A percentile compares a stretch with the other conserved stretches of the same genome.
phyloP scores from a whole-genome alignment of 2,329 filamentous ascomycete genomes.

The Alternaria longipes region DNA sequence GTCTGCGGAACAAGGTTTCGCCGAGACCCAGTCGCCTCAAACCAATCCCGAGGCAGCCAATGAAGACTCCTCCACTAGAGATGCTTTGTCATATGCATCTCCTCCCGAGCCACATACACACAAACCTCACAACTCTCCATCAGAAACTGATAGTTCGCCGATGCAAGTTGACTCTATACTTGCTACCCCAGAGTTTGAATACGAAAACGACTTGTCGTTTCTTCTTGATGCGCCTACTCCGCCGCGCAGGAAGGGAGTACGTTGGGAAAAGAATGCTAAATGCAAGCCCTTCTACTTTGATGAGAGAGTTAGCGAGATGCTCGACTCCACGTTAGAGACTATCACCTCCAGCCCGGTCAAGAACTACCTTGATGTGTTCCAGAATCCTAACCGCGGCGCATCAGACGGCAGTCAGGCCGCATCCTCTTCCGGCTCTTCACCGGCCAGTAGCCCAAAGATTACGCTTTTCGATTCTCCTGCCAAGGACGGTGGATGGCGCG shows the following conservation, averaged over 20 bases:
- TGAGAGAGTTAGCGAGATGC: slow-evolving; percentile 34
- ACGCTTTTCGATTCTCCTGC: not conserved
- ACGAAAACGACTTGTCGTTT: slow-evolving; percentile 28
- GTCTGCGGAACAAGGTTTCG: slow-evolving; percentile 14
- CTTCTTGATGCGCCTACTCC: slow-evolving; percentile 25
- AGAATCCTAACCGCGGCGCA: slow-evolving; percentile 12
- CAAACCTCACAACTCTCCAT: not conserved
- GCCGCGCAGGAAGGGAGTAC: slow-evolving; percentile 19
- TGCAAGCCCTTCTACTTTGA: slow-evolving; percentile 32
- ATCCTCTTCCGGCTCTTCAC: not conserved
- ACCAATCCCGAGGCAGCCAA: slow-evolving; percentile 13
- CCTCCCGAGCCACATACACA: not conserved
- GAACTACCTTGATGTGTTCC: slow-evolving; percentile 14
- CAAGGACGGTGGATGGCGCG: slow-evolving; percentile 18
- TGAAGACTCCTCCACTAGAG: slow-evolving; percentile 18
- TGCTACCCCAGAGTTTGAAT: slow-evolving; percentile 10
- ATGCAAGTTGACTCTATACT: not conserved
- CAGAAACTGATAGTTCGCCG: not conserved
- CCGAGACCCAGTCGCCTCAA: slow-evolving; percentile 14
- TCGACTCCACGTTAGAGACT: slow-evolving; percentile 32
- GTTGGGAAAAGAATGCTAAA: slow-evolving; percentile 22
- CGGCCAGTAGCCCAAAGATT: slow-evolving; percentile 4
- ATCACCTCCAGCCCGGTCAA: slow-evolving; percentile 24
- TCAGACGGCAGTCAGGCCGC: not conserved
- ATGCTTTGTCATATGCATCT: slow-evolving; percentile 8